Percentiles rank a stretch among this genome's conserved stretches.
Conservation (phyloP, 441 rosid genomes). For the Euphorbia celastroides region DNA sequence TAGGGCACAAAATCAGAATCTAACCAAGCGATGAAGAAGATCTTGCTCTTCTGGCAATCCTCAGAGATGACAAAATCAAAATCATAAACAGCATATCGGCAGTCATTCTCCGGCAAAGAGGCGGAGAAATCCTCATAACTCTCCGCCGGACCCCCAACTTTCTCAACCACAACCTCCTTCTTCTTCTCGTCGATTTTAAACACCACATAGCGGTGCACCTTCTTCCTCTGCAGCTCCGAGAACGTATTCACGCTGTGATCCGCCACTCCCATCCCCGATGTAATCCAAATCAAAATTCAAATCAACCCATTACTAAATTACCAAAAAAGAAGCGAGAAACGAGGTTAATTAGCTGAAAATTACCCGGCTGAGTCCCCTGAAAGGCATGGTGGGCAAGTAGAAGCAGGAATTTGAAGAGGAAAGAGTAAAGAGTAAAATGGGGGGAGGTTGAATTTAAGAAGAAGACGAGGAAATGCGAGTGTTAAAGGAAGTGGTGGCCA, state of each 20-base stretch:
- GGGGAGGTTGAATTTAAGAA: not conserved
- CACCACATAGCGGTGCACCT: not conserved
- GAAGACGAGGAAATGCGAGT: not conserved
- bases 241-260: constrained; percentile 55
- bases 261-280: constrained; percentile 76
- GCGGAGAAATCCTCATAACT: not conserved
- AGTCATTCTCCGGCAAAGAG: not conserved
- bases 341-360: constrained; percentile 1
- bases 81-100: constrained; percentile 2
- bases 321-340: not conserved
- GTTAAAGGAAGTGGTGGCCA: not conserved
- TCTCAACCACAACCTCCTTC: not conserved
- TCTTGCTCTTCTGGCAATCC: constrained; percentile 1
- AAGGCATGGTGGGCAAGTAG: constrained; percentile 35
- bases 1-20: not conserved
- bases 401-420: not conserved
- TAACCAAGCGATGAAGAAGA: not conserved
- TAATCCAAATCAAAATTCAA: constrained; percentile 12
- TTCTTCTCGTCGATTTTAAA: not conserved
- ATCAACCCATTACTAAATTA: not conserved
- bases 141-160: not conserved
- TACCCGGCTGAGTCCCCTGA: constrained; percentile 52
- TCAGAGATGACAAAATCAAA: not conserved
- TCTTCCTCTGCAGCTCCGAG: not conserved
- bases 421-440: not conserved